phyloP scores from a whole-genome alignment of 306 rosid genomes.

The Prunus mira region DNA sequence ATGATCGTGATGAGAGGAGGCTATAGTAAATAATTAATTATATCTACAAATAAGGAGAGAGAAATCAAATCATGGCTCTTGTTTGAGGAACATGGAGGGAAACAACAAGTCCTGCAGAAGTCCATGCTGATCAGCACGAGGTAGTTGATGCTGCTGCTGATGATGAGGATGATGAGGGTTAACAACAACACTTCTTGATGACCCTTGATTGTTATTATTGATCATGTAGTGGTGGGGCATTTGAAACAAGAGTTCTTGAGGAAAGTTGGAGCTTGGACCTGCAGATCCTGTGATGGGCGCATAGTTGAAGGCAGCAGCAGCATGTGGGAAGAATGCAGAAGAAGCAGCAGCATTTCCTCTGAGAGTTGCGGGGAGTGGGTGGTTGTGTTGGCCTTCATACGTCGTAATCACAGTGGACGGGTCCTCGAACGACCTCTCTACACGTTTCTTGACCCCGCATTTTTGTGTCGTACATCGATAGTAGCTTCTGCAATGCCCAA shows the following conservation, averaged over 20 bases:
- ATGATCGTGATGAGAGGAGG: not conserved
- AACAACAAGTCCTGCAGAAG: constrained; percentile 71
- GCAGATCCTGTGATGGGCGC: not conserved
- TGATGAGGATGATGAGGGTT: constrained; percentile 14
- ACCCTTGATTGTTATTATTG: not conserved
- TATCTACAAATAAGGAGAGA: not conserved
- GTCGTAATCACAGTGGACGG: constrained; percentile 80
- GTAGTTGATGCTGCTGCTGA: constrained; percentile 27
- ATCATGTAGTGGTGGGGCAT: constrained; percentile 8
- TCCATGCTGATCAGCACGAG: constrained; percentile 43
- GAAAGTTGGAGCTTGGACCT: constrained; percentile 32
- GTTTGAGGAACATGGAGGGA: constrained; percentile 67
- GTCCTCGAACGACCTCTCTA: constrained; percentile 72
- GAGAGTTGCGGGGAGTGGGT: constrained; percentile 70
- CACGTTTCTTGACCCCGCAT: constrained; percentile 80
- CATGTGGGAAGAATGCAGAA: constrained; percentile 47
- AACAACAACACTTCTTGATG: constrained; percentile 5
- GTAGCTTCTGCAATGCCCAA: constrained; percentile 52
- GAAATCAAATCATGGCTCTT: constrained; percentile 37
- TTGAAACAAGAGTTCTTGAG: constrained; percentile 36
- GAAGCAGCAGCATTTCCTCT: constrained; percentile 54
- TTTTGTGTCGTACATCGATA: constrained; percentile 85
- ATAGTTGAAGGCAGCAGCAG: too few relatives aligned
- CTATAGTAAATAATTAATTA: not conserved
- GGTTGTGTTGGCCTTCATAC: constrained; percentile 87